Evolutionary conservation across 2,329 filamentous ascomycete species (phyloP).

Genomic region (Chalara sp.): DNA sequence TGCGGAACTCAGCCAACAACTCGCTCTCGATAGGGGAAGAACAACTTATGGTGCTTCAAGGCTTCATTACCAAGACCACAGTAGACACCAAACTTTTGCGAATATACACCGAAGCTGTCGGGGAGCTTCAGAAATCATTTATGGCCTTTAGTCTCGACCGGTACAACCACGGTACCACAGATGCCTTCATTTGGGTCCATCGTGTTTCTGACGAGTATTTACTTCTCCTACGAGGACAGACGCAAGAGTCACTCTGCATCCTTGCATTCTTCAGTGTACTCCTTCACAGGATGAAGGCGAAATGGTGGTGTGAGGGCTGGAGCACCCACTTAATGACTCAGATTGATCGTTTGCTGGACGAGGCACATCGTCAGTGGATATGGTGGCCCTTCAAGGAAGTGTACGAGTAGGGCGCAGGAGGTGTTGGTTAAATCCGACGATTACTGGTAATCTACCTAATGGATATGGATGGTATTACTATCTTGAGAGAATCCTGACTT

Average conservation of each 20-base stretch:
- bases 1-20: slow-evolving; percentile 14
- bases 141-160: slow-evolving; percentile 15
- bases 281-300: slow-evolving; percentile 25
- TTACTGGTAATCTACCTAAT: no score
- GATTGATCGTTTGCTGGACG: slow-evolving; percentile 29
- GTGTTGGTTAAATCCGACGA: no score
- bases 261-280: slow-evolving; percentile 31
- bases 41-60: slow-evolving; percentile 16
- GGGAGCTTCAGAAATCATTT: slow-evolving; percentile 29
- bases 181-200: slow-evolving; percentile 36
- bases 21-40: slow-evolving; percentile 2
- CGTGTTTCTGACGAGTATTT: slow-evolving; percentile 30
- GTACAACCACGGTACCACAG: slow-evolving; percentile 27
- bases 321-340: slow-evolving; percentile 27
- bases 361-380: slow-evolving; percentile 32
- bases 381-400: slow-evolving; percentile 26
- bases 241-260: slow-evolving; percentile 28
- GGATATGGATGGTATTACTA: no score
- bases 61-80: slow-evolving; percentile 13
- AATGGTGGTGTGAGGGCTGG: slow-evolving; percentile 34
- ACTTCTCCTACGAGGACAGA: slow-evolving; percentile 28
- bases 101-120: slow-evolving; percentile 27
- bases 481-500: no score
- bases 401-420: no score
- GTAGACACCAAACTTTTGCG: slow-evolving; percentile 13